phyloP scores from a whole-genome alignment of 2,329 filamentous ascomycete genomes.

The Pseudocercospora eumusae region DNA sequence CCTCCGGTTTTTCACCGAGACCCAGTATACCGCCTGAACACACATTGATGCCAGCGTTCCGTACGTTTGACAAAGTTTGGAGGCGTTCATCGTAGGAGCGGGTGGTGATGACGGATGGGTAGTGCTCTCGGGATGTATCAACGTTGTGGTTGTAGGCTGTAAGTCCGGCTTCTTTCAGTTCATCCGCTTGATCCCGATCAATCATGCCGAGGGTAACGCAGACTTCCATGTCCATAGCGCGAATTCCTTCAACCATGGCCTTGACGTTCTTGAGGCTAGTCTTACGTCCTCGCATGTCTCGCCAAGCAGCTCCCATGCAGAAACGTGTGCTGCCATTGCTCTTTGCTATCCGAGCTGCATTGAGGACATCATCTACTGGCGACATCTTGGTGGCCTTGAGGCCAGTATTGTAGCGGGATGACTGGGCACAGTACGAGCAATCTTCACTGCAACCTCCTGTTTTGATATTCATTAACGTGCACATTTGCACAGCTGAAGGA shows the following conservation, averaged over 20 bases:
- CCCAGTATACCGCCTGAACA: slow-evolving; percentile 89
- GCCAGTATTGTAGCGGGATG: slow-evolving; percentile 75
- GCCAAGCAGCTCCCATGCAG: slow-evolving; percentile 94
- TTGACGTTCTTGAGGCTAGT: slow-evolving; percentile 80
- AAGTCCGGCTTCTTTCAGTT: slow-evolving; percentile 79
- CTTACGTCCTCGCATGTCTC: slow-evolving; percentile 90
- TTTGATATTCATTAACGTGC: slow-evolving; percentile 96
- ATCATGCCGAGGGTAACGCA: slow-evolving; percentile 97
- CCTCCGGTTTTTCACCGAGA: slow-evolving; percentile 73
- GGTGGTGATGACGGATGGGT: slow-evolving; percentile 82
- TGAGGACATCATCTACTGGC: slow-evolving; percentile 76
- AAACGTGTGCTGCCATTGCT: slow-evolving; percentile 85
- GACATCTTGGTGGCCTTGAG: slow-evolving; percentile 78
- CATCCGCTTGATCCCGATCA: slow-evolving; percentile 70
- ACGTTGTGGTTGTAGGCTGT: slow-evolving; percentile 96
- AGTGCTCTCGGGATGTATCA: slow-evolving; percentile 86
- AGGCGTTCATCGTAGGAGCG: slow-evolving; percentile 84
- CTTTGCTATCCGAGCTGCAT: slow-evolving; percentile 73
- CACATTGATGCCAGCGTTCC: slow-evolving; percentile 83
- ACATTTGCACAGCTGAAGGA: slow-evolving; percentile 82
- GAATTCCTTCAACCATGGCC: slow-evolving; percentile 80
- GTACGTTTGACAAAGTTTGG: slow-evolving; percentile 74
- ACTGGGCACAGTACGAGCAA: slow-evolving; percentile 90
- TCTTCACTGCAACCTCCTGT: slow-evolving; percentile 90
- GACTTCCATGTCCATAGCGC: slow-evolving; percentile 80